phyloP scores from a whole-genome alignment of 345 rosid genomes.

The Euphorbia peplus region DNA sequence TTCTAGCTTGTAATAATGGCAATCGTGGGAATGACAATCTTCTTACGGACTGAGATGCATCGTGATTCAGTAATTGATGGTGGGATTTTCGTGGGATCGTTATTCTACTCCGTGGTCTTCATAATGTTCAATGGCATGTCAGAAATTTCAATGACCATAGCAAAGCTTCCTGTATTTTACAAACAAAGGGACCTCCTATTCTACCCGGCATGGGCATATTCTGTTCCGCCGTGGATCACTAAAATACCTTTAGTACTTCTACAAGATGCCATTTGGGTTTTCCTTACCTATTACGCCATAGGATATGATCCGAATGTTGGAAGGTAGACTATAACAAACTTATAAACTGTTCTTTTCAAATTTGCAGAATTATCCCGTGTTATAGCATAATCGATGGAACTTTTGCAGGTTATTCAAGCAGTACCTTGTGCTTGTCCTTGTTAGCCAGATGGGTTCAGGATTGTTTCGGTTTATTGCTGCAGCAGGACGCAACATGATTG shows the following conservation, averaged over 20 bases:
- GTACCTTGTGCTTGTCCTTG: conserved; percentile 45
- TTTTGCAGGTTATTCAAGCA: conserved; percentile 57
- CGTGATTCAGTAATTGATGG: conserved; percentile 41
- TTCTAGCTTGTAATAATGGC: conserved; percentile 29
- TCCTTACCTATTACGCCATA: conserved; percentile 58
- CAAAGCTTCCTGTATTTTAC: conserved; percentile 79
- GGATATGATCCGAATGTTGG: conserved; percentile 73
- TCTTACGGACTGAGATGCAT: conserved; percentile 37
- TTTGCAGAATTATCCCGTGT: neutral
- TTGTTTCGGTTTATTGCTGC: conserved; percentile 61
- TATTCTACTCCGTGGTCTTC: conserved; percentile 47
- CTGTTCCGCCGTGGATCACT: conserved; percentile 75
- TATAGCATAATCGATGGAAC: neutral
- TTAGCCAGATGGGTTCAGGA: conserved; percentile 59
- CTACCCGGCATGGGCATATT: conserved; percentile 78
- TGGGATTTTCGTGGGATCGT: conserved; percentile 50
- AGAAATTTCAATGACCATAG: conserved; percentile 68
- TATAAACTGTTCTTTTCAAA: neutral
- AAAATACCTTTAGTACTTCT: conserved; percentile 61
- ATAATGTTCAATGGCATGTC: conserved; percentile 70
- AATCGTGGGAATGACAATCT: conserved; percentile 33
- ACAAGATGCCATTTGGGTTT: conserved; percentile 61
- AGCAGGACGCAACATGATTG: conserved; percentile 51
- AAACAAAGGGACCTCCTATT: conserved; percentile 71
- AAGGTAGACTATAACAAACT: conserved; percentile 54